Percentiles rank a stretch among this genome's conserved stretches.
phyloP scores from a whole-genome alignment of 2,329 filamentous ascomycete species.

The Phoma sp. region DNA sequence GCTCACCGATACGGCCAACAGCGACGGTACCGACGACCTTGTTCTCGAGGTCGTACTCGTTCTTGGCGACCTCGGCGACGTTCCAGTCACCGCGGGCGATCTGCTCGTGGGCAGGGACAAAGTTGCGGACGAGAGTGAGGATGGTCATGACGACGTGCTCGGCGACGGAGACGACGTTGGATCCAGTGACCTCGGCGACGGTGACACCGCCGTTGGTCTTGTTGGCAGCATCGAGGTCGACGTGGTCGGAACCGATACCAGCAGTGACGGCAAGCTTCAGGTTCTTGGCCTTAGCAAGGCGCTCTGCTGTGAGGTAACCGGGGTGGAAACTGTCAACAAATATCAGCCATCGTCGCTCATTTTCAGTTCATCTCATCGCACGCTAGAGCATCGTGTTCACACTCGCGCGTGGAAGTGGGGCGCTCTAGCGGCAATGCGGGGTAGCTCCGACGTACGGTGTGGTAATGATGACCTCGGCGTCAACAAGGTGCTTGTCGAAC shows the following conservation, averaged over 20 bases:
- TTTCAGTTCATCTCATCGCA: constrained; percentile 1
- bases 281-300: constrained; percentile 97
- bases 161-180: constrained; percentile 97
- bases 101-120: constrained; percentile 95
- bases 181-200: constrained; percentile 96
- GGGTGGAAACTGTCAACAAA: constrained; percentile 81
- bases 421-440: constrained; percentile 34
- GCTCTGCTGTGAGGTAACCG: constrained; percentile 95
- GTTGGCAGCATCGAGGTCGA: constrained; percentile 96
- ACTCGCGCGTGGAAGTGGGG: constrained; percentile 36
- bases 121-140: constrained; percentile 94
- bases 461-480: constrained; percentile 98
- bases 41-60: constrained; percentile 95
- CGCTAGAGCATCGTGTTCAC: constrained; percentile 14
- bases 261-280: constrained; percentile 97
- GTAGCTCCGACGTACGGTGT: constrained; percentile 72
- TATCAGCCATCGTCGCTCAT: constrained; percentile 8
- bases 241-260: constrained; percentile 97
- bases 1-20: constrained; percentile 97
- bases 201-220: constrained; percentile 97
- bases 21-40: constrained; percentile 98
- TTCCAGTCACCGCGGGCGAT: constrained; percentile 90
- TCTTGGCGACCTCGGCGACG: constrained; percentile 94
- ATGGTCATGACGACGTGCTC: constrained; percentile 99
- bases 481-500: constrained; percentile 94